A percentile compares a stretch with the other conserved stretches of the same genome.
These are phyloP conservation scores for Prinsepia uniflora DNA, from an alignment of 306 rosid species.

Conservation along the genomic window DNA sequence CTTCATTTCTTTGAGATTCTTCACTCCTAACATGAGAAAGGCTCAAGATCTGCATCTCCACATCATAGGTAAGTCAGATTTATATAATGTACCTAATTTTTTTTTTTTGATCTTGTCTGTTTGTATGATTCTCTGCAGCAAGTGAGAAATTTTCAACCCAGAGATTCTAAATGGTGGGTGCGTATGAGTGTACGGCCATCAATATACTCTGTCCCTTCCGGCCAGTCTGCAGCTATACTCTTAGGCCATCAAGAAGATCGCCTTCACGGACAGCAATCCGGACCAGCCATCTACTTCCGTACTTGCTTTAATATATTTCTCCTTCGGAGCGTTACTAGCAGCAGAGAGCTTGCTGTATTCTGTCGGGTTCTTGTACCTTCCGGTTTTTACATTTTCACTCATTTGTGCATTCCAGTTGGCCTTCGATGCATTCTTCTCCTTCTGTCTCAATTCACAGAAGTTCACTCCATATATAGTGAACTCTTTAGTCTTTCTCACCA, in stretches of 20 bases:
- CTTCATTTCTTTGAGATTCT: neutral
- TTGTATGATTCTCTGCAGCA: neutral
- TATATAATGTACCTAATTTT: neutral
- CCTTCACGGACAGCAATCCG: neutral
- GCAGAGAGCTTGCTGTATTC: conserved; percentile 33
- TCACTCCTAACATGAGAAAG: conserved; percentile 14
- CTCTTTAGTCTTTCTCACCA: conserved; percentile 48
- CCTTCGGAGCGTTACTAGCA: conserved; percentile 37
- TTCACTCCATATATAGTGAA: conserved; percentile 45
- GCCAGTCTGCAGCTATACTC: conserved; percentile 36
- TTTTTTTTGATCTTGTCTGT: neutral
- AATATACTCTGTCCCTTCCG: conserved; percentile 20
- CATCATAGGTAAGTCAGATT: conserved; percentile 8
- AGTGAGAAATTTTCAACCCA: neutral
- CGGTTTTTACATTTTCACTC: conserved; percentile 52
- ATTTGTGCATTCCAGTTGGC: conserved; percentile 45
- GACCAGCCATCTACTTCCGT: conserved; percentile 19
- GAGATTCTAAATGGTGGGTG: conserved; percentile 10
- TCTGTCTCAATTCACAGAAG: conserved; percentile 47
- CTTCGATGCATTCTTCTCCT: conserved; percentile 53
- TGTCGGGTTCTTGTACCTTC: conserved; percentile 44
- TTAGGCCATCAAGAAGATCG: conserved; percentile 25
- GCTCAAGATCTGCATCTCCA: conserved; percentile 14
- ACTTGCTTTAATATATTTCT: conserved; percentile 19
- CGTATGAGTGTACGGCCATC: conserved; percentile 14